Base-by-base conservation (phyloP, 352 stramenopile genomes). In the Phytophthora brassicae region DNA sequence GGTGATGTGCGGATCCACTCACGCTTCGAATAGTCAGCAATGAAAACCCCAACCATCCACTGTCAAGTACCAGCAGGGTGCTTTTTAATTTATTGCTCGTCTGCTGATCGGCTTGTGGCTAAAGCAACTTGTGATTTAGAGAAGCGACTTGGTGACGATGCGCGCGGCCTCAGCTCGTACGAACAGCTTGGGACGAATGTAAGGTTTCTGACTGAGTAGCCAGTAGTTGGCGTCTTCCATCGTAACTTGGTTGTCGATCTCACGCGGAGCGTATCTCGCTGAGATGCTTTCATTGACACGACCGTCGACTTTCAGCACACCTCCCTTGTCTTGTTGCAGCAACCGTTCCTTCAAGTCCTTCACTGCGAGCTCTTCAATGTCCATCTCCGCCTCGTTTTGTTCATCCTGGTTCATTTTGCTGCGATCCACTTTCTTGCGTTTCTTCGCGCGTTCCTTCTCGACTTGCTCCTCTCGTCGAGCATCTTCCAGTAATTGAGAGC, bases 331-430 rank as follows among this genome's bases (percentile, higher is more conserved):
- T 44, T 95, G 79, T 28, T 84, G 79, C 13, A 94, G 54, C 41
- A 95, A 56, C 11, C 83, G 82, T 47, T 92, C 81, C 58, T 94
- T 94, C 28, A 95, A 49, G 44, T 95, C 86, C 43, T 93, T 94
- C 6, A 86, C 63, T 13, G 86, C 84, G 1, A 95, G 61, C 50
- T 95, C 84, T 24, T 92, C 84, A 1, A 95, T 60, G 46, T 95
- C 86, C 84, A 95, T 92, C 55, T 95, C 86, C 1, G 80, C 81
- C 56, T 95, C 86, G 60, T 94, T 81, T 26, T 87, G 87, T 45
- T 91, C 86, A 20, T 95, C 86, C 52, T 92, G 82, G 13, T 79
- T 74, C 41, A 83, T 46, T 50, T 91, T 92, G 56, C 79, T 86
- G 23, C 82, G 81, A 35, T 95, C 86, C 22, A 90, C 81, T 60